Conservation (phyloP, 208 protist species). For the Wallacemonas sp. region DNA sequence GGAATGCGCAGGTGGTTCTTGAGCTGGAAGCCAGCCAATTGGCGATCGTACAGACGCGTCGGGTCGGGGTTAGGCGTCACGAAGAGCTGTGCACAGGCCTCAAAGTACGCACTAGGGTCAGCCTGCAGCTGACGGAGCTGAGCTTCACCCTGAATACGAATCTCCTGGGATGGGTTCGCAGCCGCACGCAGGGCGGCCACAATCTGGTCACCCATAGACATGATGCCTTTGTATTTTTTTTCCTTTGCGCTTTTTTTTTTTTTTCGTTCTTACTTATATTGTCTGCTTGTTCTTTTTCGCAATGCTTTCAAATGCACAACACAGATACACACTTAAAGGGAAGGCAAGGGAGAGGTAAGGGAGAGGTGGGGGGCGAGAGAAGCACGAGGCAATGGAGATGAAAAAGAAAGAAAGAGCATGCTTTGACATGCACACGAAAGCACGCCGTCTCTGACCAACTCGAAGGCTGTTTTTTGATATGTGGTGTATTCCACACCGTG, state of each 20-base stretch:
- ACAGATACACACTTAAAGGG: too few relatives aligned
- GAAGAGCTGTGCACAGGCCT: conserved; percentile 66
- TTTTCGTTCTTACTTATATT: background rate
- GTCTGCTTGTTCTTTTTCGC: too few relatives aligned
- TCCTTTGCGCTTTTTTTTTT: background rate
- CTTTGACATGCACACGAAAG: too few relatives aligned
- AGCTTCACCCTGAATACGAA: conserved; percentile 53
- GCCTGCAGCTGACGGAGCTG: conserved; percentile 62
- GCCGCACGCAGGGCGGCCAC: conserved; percentile 65
- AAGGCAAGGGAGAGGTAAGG: too few relatives aligned
- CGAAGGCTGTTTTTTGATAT: too few relatives aligned
- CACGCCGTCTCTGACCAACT: too few relatives aligned
- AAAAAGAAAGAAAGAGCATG: too few relatives aligned
- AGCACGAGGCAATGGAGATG: too few relatives aligned
- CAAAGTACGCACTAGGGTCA: conserved; percentile 58
- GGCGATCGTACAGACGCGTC: conserved; percentile 36
- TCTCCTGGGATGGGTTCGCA: conserved; percentile 51
- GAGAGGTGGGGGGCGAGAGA: too few relatives aligned
- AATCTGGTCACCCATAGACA: conserved; percentile 53
- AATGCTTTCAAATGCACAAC: background rate
- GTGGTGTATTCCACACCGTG: too few relatives aligned
- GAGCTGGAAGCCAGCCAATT: conserved; percentile 71
- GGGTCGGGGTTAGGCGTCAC: conserved; percentile 29
- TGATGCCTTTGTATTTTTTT: background rate
- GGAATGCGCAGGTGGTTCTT: conserved; percentile 71